These are phyloP conservation scores for Pythium diclinum DNA, from an alignment of 352 stramenopile species.

Conservation along the genomic window DNA sequence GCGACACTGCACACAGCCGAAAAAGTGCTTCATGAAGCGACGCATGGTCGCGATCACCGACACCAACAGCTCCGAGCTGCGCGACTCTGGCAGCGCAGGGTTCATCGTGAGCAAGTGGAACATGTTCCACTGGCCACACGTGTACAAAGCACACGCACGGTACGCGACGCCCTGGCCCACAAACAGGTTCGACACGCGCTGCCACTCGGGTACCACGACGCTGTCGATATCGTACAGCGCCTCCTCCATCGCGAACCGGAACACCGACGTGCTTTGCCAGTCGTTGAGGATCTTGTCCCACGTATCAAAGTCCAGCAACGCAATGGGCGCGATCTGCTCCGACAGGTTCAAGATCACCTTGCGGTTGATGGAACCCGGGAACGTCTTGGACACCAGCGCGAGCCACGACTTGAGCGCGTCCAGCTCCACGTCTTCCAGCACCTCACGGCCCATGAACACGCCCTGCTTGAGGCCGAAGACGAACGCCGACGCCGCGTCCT, in stretches of 20 bases:
- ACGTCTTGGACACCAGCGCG: conserved; percentile 66
- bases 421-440: conserved; percentile 73
- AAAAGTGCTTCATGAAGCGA: conserved; percentile 85
- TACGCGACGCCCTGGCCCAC: conserved; percentile 60
- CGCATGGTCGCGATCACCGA: conserved; percentile 72
- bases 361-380: conserved; percentile 71
- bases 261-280: conserved; percentile 55
- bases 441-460: conserved; percentile 70
- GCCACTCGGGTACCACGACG: conserved; percentile 58
- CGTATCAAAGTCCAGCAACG: conserved; percentile 68
- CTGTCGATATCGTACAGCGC: conserved; percentile 47
- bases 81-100: conserved; percentile 35
- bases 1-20: conserved; percentile 73
- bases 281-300: conserved; percentile 58
- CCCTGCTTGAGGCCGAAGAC: conserved; percentile 77
- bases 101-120: conserved; percentile 87
- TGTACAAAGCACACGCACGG: conserved; percentile 72
- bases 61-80: conserved; percentile 52
- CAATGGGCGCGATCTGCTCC: conserved; percentile 43
- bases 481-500: conserved; percentile 75
- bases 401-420: conserved; percentile 78
- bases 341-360: conserved; percentile 56
- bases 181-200: conserved; percentile 63
- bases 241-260: conserved; percentile 56
- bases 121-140: conserved; percentile 84